phyloP scores from a whole-genome alignment of 1,284 basidiomycete genomes.

The Chiua sp. region DNA sequence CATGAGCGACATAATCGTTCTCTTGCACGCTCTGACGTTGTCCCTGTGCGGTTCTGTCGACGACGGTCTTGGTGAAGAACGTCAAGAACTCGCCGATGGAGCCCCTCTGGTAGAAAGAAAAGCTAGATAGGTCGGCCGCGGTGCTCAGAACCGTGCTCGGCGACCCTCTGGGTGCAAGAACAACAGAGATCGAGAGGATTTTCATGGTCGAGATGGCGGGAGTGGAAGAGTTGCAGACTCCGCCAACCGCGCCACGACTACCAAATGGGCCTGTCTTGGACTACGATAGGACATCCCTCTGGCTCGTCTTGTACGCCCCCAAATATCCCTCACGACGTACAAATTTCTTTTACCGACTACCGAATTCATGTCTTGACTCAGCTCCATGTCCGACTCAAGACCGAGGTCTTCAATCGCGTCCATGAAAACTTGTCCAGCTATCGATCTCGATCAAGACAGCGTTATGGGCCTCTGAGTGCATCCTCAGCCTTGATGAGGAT shows the following conservation, averaged over 20 bases:
- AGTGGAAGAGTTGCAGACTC: constrained; percentile 3
- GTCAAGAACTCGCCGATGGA: constrained; percentile 88
- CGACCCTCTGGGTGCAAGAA: constrained; percentile 61
- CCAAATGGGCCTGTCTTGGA: constrained; percentile 19
- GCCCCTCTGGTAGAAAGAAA: constrained; percentile 93
- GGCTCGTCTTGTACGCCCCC: too few species aligned
- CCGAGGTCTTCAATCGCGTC: too few species aligned
- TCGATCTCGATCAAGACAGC: too few species aligned
- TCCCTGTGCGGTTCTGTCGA: constrained; percentile 86
- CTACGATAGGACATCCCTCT: constrained; percentile 19
- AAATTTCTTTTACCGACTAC: constrained; percentile 21
- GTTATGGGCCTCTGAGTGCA: too few species aligned
- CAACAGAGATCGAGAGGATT: constrained; percentile 69
- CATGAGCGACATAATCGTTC: constrained; percentile 94
- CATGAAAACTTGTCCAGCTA: constrained; percentile 52
- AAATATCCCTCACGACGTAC: too few species aligned
- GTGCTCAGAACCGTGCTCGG: constrained; percentile 70
- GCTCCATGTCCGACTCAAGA: constrained; percentile 56
- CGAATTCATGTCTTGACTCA: constrained; percentile 32
- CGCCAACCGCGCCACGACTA: not conserved
- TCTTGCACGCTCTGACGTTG: constrained; percentile 95
- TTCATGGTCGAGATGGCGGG: constrained; percentile 55
- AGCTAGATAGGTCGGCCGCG: constrained; percentile 88
- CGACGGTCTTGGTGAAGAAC: constrained; percentile 93
- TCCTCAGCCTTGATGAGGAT: too few species aligned